Evolutionary conservation across 768 basidiomycete genomes (phyloP).

Genomic region (Rhodotorula toruloides): DNA sequence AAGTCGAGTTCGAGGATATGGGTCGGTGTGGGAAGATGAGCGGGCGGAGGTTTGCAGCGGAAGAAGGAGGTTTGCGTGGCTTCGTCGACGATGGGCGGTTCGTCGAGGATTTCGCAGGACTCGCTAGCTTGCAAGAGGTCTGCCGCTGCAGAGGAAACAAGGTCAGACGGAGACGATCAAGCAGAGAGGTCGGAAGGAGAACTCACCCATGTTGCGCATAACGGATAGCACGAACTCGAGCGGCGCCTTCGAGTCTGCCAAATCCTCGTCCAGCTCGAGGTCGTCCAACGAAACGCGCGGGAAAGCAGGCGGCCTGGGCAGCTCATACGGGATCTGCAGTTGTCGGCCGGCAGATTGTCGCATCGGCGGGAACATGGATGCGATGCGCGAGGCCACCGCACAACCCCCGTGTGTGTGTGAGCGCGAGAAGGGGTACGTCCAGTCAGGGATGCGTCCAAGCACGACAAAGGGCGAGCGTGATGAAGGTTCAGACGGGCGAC

Average conservation of each 20-base stretch:
- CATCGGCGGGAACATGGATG: no score
- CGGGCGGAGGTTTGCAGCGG: not conserved
- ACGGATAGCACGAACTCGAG: not conserved
- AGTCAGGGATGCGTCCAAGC: no score
- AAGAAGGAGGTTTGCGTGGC: not conserved
- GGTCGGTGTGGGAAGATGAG: not conserved
- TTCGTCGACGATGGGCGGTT: not conserved
- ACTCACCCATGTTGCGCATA: not conserved
- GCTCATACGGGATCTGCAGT: no score
- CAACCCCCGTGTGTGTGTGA: no score
- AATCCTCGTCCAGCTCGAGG: constrained; percentile 6
- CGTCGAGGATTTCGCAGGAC: not conserved
- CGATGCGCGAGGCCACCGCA: no score
- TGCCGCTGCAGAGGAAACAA: not conserved
- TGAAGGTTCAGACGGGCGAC: no score
- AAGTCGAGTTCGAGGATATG: not conserved
- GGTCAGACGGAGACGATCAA: not conserved
- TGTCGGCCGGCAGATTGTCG: no score
- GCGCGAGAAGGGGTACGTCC: no score
- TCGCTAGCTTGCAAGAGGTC: not conserved
- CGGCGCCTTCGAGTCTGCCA: not conserved
- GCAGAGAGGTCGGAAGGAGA: not conserved
- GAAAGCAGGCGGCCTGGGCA: not conserved
- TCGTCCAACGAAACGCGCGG: not conserved
- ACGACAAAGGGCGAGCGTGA: no score